Base-by-base conservation (phyloP, 768 basidiomycete species). In the Calocybe gangraenosa region DNA sequence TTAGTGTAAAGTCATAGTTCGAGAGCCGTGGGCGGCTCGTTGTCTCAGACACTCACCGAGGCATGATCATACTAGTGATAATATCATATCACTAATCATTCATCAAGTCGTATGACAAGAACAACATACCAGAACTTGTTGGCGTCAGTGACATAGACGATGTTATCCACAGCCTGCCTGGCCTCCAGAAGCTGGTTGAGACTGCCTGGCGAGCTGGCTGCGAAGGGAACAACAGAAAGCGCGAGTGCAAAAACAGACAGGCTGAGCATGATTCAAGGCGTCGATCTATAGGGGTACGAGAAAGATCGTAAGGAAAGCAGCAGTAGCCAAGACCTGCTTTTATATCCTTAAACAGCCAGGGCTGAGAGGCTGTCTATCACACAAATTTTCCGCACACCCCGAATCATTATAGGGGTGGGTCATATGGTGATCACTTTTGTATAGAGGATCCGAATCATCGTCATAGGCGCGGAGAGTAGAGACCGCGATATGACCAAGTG, bases 71-170 rank as follows among this genome's bases (percentile, higher is more conserved):
- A 47, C 74, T 73, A n/a, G 37, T 7, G 35, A 7, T 1, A 9
- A 13, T 11, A 14, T 31, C 32, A 30, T 36, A n/a, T n/a, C n/a
- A n/a, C n/a, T n/a, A n/a, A n/a, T n/a, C n/a, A n/a, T 18, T 4
- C 7, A 11, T 28, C 11, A 36, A 3, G n/a, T n/a, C n/a, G n/a
- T n/a, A n/a, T 7, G 40, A 20, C 15, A 28, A 14, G 35, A 3
- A 54, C 11, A n/a, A n/a, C 74, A 7, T 49, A 79, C 76, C 77
- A 79, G 54, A 67, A 75, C 10, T 53, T 60, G 20, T 65, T 58
- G 2, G 65, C 59, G 50, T 69, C 63, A 1, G 69, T 75, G 21
- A 80, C 65, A 48, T 65, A 71, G 48, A 80, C 78, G 45, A 74
- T 74, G 51, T 80, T 80, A 50, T 76, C 75, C 5, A 11, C 57